phyloP scores from a whole-genome alignment of 1,284 basidiomycete species.

The Leccinum proliferum region DNA sequence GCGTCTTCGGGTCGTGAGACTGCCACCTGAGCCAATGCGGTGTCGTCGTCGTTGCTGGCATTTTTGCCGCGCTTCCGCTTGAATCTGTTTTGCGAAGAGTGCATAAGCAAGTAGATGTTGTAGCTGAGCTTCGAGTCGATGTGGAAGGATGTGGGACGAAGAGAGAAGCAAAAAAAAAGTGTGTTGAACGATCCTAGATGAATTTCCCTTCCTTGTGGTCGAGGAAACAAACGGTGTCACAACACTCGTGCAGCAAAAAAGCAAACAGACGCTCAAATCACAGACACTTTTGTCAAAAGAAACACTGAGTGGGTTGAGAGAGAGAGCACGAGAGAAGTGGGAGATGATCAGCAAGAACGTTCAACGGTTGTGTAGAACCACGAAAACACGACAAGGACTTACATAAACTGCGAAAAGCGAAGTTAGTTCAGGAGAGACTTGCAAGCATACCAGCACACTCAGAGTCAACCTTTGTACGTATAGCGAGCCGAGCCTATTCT shows the following conservation, averaged over 20 bases:
- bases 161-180: conserved; percentile 23
- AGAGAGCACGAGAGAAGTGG: conserved; percentile 8
- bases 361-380: conserved; percentile 13
- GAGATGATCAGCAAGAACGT: conserved; percentile 21
- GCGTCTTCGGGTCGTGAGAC: conserved; percentile 47
- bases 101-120: conserved; percentile 36
- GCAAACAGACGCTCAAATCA: conserved; percentile 29
- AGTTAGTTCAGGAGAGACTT: conserved; percentile 25
- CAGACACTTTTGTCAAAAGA: conserved; percentile 18
- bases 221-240: conserved; percentile 16
- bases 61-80: conserved; percentile 45
- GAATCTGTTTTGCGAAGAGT: conserved; percentile 42
- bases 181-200: conserved; percentile 27
- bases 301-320: conserved; percentile 10
- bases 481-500: conserved; percentile 15
- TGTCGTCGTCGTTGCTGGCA: conserved; percentile 45
- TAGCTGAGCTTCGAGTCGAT: conserved; percentile 27
- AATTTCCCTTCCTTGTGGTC: conserved; percentile 15
- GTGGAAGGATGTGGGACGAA: conserved; percentile 20
- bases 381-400: conserved; percentile 29
- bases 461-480: conserved; percentile 26
- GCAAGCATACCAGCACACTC: conserved; percentile 32
- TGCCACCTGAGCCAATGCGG: conserved; percentile 32
- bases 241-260: conserved; percentile 18
- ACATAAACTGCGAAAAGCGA: conserved; percentile 32